Evolutionary conservation across 768 basidiomycete species (phyloP).

Genomic region (Pleurotus tuber-regium): DNA sequence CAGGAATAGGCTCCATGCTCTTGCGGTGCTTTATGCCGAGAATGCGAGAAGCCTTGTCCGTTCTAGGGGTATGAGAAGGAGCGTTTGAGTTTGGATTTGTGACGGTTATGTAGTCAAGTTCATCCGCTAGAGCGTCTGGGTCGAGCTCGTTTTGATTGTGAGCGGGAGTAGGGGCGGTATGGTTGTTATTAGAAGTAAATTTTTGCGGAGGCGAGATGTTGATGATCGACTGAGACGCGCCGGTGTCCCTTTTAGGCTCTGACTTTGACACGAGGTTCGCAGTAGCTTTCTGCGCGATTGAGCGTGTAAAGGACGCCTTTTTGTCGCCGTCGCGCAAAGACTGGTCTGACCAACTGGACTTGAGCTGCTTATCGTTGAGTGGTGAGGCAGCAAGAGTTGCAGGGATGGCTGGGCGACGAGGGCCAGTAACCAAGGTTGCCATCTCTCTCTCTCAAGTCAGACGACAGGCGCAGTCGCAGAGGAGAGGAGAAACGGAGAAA

Average conservation of each 20-base stretch:
- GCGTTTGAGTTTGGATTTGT: constrained; percentile 24
- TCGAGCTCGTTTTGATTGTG: constrained; percentile 27
- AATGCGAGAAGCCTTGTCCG: constrained; percentile 76
- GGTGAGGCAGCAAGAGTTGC: constrained; percentile 34
- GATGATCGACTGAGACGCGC: constrained; percentile 44
- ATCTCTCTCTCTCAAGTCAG: background rate
- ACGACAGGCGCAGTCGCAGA: background rate
- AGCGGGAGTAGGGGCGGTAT: constrained; percentile 24
- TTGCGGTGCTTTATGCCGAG: constrained; percentile 72
- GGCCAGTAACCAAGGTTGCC: constrained; percentile 21
- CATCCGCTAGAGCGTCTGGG: constrained; percentile 58
- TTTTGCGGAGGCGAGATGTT: constrained; percentile 39
- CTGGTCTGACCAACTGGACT: constrained; percentile 50
- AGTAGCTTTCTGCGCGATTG: constrained; percentile 22
- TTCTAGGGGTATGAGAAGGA: constrained; percentile 34
- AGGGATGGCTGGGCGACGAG: constrained; percentile 28
- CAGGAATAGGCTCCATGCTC: constrained; percentile 86
- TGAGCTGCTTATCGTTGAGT: constrained; percentile 40
- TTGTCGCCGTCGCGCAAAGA: constrained; percentile 29
- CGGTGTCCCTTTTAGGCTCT: constrained; percentile 33
- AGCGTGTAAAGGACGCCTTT: constrained; percentile 25
- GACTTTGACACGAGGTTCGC: constrained; percentile 24
- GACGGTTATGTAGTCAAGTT: constrained; percentile 72
- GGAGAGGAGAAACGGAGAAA: background rate
- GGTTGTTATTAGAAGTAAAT: constrained; percentile 12